Base-by-base conservation (phyloP, 1,284 basidiomycete species). In the Malassezia vespertilionis region DNA sequence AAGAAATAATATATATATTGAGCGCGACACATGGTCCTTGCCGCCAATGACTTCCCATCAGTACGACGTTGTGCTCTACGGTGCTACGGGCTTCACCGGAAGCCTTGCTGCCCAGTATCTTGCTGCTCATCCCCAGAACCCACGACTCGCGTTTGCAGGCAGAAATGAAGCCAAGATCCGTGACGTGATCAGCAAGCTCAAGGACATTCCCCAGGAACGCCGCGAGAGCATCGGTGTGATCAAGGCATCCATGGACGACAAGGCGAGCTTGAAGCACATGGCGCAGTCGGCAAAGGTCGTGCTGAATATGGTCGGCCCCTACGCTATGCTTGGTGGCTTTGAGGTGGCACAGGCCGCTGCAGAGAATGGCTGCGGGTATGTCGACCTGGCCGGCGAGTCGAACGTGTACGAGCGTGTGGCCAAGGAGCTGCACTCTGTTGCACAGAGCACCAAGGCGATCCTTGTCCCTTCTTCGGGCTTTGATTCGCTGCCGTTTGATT, bases 401-500 rank as follows among this genome's bases (percentile, higher is more conserved):
- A 71, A 64, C 73, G 0, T 71, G 71, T 24, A 80, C 21, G 72
- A 60, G 35, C 71, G 75, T 21, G 76, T 82, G 46, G 75, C 81
- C 37, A 57, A 71, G 4, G 64, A 78, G 74, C 81, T 76, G 56
- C 80, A 85, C 71, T 81, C 76, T 57, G 62, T 75, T 6, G 83
- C 84, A 0, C 76, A 75, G n/a, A 78, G 80, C 68, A 81, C 78
- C 0, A 76, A 77, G 20, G 74, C 82, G 2, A 76, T 82, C 53
- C 81, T 87, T 54, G 75, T 86, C 11, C 82, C 81, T 4, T 74
- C 78, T 2, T 82, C 79, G 51, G 84, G 81, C 1, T 77, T 82
- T 52, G 83, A 85, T 67, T 82, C 26, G 11, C 69, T 60, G 35
- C 73, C 68, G 15, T 58, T 60, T 11, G 84, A 86, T 65, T 65